These are phyloP conservation scores for Nakazawaea wyomingensis DNA, from an alignment of 805 yeast species.

Conservation along the genomic window DNA sequence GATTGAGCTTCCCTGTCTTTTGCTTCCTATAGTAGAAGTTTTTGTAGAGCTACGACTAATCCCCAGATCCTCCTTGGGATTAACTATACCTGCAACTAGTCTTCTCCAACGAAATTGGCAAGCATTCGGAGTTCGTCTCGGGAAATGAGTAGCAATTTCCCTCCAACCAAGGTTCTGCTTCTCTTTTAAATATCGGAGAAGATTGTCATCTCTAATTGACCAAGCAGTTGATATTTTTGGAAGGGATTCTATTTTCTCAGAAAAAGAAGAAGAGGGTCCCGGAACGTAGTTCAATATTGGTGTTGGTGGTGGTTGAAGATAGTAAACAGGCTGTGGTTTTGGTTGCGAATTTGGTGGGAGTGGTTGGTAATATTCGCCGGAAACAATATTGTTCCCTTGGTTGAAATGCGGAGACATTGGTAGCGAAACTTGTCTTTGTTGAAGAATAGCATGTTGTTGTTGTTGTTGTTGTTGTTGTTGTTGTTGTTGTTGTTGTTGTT, in stretches of 20 bases:
- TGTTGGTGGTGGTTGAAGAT: not conserved
- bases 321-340: conserved; percentile 4
- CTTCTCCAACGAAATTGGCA: conserved; percentile 90
- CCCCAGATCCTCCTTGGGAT: conserved; percentile 5
- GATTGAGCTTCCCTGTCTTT: too few relatives aligned
- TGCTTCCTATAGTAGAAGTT: not conserved
- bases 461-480: conserved; percentile 11
- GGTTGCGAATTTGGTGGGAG: conserved; percentile 4
- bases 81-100: conserved; percentile 34
- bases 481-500: conserved; percentile 11
- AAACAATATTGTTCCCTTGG: not conserved
- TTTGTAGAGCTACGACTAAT: too few relatives aligned
- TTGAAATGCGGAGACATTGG: not conserved
- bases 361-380: conserved; percentile 3
- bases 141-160: conserved; percentile 75
- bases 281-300: conserved; percentile 2
- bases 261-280: not conserved
- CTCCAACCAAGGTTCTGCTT: conserved; percentile 85
- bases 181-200: conserved; percentile 73
- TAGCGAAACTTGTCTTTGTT: not conserved
- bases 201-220: conserved; percentile 73
- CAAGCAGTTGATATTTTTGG: conserved; percentile 44
- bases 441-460: not conserved
- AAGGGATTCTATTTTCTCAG: conserved; percentile 2
- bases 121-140: conserved; percentile 81